These are phyloP conservation scores for Fusarium sp. DNA, from an alignment of 2,329 filamentous ascomycete genomes.

Conservation along the genomic window DNA sequence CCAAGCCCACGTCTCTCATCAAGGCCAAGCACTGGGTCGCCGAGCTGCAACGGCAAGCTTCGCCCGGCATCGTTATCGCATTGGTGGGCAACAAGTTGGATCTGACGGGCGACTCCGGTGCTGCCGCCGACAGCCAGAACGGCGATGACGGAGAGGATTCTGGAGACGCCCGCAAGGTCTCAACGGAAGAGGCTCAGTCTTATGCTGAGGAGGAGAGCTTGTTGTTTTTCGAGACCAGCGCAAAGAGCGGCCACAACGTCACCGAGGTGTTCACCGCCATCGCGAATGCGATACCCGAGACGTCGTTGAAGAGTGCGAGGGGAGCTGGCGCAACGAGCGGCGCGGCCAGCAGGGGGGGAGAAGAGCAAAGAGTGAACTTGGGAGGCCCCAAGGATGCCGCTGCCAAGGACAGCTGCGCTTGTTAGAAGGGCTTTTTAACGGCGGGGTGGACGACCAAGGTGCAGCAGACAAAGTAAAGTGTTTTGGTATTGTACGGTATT, in stretches of 20 bases:
- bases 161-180: conserved; percentile 85
- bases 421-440: conserved; percentile 59
- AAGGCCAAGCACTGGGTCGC: conserved; percentile 99
- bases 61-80: conserved; percentile 95
- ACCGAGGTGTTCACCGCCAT: conserved; percentile 97
- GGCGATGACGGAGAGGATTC: conserved; percentile 69
- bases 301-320: conserved; percentile 88
- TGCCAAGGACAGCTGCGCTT: conserved; percentile 93
- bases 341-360: conserved; percentile 67
- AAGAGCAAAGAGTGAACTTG: conserved; percentile 85
- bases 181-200: conserved; percentile 87
- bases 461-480: conserved; percentile 28
- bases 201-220: conserved; percentile 96
- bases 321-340: conserved; percentile 71
- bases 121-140: conserved; percentile 56
- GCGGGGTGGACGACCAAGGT: conserved; percentile 14
- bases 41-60: conserved; percentile 95
- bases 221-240: conserved; percentile 97
- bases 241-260: conserved; percentile 95
- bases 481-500: conserved; percentile 41
- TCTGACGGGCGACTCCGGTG: conserved; percentile 72
- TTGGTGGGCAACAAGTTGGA: conserved; percentile 98
- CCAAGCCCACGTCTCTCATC: conserved; percentile 92
- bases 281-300: conserved; percentile 97
- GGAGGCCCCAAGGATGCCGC: conserved; percentile 76